Conservation (phyloP, 2,329 filamentous ascomycete species). For the Mycocentrospora acerina region DNA sequence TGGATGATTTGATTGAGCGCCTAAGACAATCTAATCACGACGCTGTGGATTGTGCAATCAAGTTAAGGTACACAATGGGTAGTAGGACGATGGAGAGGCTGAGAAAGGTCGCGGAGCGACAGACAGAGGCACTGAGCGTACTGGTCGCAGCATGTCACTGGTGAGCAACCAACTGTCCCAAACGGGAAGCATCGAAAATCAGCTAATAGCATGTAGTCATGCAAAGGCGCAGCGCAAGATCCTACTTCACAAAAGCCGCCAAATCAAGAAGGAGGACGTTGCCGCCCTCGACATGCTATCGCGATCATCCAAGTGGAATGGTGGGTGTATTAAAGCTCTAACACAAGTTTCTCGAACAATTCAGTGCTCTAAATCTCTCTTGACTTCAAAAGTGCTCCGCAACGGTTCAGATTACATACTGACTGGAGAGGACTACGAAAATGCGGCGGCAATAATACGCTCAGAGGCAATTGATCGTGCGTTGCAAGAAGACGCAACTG, state of each 20-base stretch:
- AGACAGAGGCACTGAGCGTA: slow-evolving; percentile 37
- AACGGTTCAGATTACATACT: slow-evolving; percentile 18
- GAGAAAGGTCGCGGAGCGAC: slow-evolving; percentile 32
- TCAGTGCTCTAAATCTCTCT: slow-evolving; percentile 35
- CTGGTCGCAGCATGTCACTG: slow-evolving; percentile 36
- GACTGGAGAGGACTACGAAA: slow-evolving; percentile 34
- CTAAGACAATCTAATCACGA: slow-evolving; percentile 34
- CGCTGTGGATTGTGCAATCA: slow-evolving; percentile 35
- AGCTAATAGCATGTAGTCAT: slow-evolving; percentile 32
- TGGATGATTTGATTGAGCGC: slow-evolving; percentile 27
- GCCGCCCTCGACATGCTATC: slow-evolving; percentile 30
- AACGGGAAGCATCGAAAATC: background rate
- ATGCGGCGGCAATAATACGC: slow-evolving; percentile 32
- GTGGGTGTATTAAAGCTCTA: slow-evolving; percentile 28
- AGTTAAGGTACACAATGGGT: slow-evolving; percentile 33
- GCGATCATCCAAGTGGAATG: slow-evolving; percentile 31
- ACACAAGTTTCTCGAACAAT: slow-evolving; percentile 35
- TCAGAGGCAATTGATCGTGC: slow-evolving; percentile 40
- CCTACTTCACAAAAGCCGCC: slow-evolving; percentile 37
- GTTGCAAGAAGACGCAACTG: slow-evolving; percentile 35
- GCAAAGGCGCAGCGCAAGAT: slow-evolving; percentile 40
- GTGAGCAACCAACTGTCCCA: slow-evolving; percentile 12
- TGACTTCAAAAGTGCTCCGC: slow-evolving; percentile 28
- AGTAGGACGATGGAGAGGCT: slow-evolving; percentile 35
- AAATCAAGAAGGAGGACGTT: slow-evolving; percentile 37